A percentile compares a stretch with the other conserved stretches of the same genome.
These are phyloP conservation scores for Harringtonia lauricola DNA, from an alignment of 2,329 filamentous ascomycete species.

Conservation along the genomic window DNA sequence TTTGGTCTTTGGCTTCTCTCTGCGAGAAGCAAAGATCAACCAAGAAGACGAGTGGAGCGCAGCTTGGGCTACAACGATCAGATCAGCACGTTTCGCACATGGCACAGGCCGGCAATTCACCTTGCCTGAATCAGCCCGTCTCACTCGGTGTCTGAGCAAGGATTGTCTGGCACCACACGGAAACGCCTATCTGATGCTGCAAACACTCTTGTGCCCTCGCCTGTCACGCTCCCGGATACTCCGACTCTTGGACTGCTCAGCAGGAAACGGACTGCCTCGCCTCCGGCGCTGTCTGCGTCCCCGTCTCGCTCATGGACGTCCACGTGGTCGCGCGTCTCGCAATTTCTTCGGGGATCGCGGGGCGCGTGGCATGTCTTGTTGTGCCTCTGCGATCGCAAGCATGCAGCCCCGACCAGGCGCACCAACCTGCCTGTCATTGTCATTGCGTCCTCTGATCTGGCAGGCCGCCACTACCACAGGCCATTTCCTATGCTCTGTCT, in stretches of 20 bases:
- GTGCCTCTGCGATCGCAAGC: background rate
- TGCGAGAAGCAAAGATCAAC: background rate
- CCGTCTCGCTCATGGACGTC: constrained; percentile 13
- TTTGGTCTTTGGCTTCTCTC: constrained; percentile 11
- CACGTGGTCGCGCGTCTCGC: constrained; percentile 2
- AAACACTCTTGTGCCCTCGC: constrained; percentile 16
- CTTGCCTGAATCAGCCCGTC: constrained; percentile 32
- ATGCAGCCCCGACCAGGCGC: constrained; percentile 43
- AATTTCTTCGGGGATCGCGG: no score
- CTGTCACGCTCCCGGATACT: constrained; percentile 32
- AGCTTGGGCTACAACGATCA: constrained; percentile 39
- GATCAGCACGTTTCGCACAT: constrained; percentile 23
- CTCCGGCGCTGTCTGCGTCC: constrained; percentile 8
- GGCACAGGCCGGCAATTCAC: constrained; percentile 15
- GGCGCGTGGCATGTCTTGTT: background rate
- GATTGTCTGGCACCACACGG: constrained; percentile 31
- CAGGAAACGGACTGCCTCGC: constrained; percentile 9
- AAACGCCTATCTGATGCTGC: constrained; percentile 26
- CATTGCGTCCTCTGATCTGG: constrained; percentile 22
- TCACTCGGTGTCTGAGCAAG: constrained; percentile 23
- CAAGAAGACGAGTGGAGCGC: constrained; percentile 29
- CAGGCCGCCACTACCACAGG: constrained; percentile 34
- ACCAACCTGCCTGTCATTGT: constrained; percentile 37
- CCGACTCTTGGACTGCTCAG: constrained; percentile 14
- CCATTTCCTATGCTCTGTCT: background rate